Conservation (phyloP, 306 rosid genomes). For the Sophora flavescens region DNA sequence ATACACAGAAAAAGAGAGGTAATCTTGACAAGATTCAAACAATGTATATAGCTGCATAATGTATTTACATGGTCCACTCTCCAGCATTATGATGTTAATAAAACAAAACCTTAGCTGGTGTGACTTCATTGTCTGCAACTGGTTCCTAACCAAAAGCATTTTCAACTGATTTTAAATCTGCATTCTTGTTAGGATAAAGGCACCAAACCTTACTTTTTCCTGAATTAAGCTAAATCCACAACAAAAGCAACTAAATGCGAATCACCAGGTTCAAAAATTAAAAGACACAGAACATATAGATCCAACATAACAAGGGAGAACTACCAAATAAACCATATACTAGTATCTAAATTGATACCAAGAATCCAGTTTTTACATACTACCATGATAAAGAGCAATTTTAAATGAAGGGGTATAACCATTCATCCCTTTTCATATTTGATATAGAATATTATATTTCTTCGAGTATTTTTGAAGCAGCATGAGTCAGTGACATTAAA, state of each 20-base stretch:
- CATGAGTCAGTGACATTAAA: background rate
- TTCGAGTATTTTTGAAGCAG: background rate
- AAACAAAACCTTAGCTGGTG: slow-evolving; percentile 54
- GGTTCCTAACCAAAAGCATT: slow-evolving; percentile 69
- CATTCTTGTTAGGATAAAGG: slow-evolving; percentile 91
- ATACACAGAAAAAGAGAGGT: slow-evolving; percentile 6
- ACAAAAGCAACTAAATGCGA: slow-evolving; percentile 34
- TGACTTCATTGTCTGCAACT: slow-evolving; percentile 44
- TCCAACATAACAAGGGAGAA: slow-evolving; percentile 30
- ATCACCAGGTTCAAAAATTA: slow-evolving; percentile 23
- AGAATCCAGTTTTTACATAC: slow-evolving; percentile 32
- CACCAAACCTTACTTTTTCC: slow-evolving; percentile 84
- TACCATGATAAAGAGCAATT: slow-evolving; percentile 6
- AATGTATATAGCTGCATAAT: slow-evolving; percentile 5
- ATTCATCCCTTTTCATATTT: background rate
- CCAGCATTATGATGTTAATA: background rate
- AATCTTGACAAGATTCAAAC: slow-evolving; percentile 25
- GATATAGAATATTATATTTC: slow-evolving; percentile 21
- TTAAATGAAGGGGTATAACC: slow-evolving; percentile 21
- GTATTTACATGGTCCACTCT: slow-evolving; percentile 3
- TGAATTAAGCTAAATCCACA: slow-evolving; percentile 46
- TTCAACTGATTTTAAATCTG: slow-evolving; percentile 64
- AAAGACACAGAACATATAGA: slow-evolving; percentile 5
- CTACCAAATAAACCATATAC: slow-evolving; percentile 4
- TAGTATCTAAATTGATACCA: slow-evolving; percentile 16